Evolutionary conservation across 129 eudicot species (phyloP).

Genomic region (Flaveria robusta): DNA sequence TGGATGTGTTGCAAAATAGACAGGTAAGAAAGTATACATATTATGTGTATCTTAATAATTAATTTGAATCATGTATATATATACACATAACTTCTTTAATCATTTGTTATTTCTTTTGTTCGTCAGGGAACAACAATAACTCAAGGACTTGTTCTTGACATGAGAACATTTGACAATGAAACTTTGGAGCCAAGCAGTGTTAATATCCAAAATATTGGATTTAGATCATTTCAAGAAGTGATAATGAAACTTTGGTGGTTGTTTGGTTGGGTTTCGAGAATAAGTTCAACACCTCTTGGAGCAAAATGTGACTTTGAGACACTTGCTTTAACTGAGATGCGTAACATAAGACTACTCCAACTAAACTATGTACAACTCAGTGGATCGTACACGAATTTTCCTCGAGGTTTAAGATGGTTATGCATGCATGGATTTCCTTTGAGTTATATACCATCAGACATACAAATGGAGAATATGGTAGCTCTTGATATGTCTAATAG

Average conservation of each 20-base stretch:
- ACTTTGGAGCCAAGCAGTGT: neutral
- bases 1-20: neutral
- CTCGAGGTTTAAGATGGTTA: conserved; percentile 33
- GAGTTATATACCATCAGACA: conserved; percentile 22
- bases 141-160: conserved; percentile 27
- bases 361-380: conserved; percentile 28
- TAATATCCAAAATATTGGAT: neutral
- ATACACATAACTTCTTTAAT: neutral
- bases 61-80: neutral
- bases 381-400: conserved; percentile 30
- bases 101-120: neutral
- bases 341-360: conserved; percentile 23
- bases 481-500: conserved; percentile 26
- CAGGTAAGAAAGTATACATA: neutral
- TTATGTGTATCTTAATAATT: neutral
- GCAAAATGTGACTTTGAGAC: conserved; percentile 7
- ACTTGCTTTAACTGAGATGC: conserved; percentile 22
- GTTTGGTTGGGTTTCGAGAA: neutral
- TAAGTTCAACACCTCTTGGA: neutral
- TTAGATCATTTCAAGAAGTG: neutral
- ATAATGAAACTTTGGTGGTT: neutral
- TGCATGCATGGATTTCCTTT: conserved; percentile 39
- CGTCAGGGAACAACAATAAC: conserved; percentile 18
- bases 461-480: conserved; percentile 26
- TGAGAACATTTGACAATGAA: neutral